Evolutionary conservation across 1,139 yeast genomes (phyloP).

Genomic region (Sugiyamaella neomexicana): DNA sequence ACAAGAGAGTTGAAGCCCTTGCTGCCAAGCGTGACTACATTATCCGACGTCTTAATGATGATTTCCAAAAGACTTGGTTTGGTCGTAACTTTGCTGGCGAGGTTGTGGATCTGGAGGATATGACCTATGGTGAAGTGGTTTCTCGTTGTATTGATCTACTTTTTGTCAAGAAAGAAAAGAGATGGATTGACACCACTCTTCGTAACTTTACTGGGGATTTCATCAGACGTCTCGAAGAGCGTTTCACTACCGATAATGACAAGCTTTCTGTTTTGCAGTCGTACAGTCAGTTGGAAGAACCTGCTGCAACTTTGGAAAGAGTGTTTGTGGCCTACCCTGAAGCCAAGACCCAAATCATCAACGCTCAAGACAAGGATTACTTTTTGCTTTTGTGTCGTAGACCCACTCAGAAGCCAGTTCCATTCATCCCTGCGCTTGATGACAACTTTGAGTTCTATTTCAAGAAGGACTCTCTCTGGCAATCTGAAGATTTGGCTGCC

Average conservation of each 20-base stretch:
- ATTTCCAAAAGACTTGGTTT: conserved; percentile 98
- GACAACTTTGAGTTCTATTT: conserved; percentile 93
- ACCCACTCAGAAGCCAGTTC: conserved; percentile 94
- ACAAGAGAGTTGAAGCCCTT: conserved; percentile 80
- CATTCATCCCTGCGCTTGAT: conserved; percentile 93
- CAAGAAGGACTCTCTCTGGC: conserved; percentile 99
- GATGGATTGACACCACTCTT: conserved; percentile 88
- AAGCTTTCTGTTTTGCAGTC: conserved; percentile 69
- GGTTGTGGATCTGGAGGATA: conserved; percentile 84
- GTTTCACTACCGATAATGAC: conserved; percentile 62
- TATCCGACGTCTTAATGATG: conserved; percentile 81
- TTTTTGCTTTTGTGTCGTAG: conserved; percentile 81
- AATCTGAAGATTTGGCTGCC: conserved; percentile 94
- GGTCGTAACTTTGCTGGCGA: conserved; percentile 75
- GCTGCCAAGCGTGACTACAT: conserved; percentile 83
- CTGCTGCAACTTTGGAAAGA: conserved; percentile 58
- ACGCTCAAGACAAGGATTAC: conserved; percentile 93
- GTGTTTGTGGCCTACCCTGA: conserved; percentile 69
- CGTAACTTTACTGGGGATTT: conserved; percentile 85
- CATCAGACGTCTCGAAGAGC: conserved; percentile 94
- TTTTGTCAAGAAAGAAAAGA: conserved; percentile 73
- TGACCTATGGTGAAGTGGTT: conserved; percentile 94
- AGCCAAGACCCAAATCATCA: conserved; percentile 78
- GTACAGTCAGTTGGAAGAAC: conserved; percentile 65
- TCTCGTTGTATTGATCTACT: conserved; percentile 83